Base-by-base conservation (phyloP, 164 flowering plant genomes). In the Chloranthus sessilifolius region DNA sequence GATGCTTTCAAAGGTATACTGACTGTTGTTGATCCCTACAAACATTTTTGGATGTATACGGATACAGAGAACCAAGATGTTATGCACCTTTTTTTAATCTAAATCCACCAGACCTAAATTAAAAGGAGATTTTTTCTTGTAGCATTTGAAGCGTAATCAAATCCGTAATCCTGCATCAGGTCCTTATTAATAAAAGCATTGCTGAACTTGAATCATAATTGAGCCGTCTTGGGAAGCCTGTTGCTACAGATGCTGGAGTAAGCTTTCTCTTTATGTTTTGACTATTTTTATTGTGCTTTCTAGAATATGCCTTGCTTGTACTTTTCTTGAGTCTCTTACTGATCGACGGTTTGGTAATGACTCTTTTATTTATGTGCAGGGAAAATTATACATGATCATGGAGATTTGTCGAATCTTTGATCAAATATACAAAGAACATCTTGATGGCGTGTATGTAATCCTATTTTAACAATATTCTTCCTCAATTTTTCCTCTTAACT, bases 161-260 rank as follows among this genome's bases (percentile, higher is more conserved):
- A 64, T 75, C 95, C 23, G 71, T 68, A 23, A 85, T 85, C 50
- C 95, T 89, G 11, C 79, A 88, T 51, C 95, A 85, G 65, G 76
- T 87, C 42, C 87, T 85, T 49, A 80, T 85, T 23, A 77, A 52
- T 57, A 80, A 79, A 64, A 82, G 85, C 21, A 69, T 82, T 31
- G 55, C 54, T 39, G 95, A 85, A 49, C 77, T 85, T 36, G 89
- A 85, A 66, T 14, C 78, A 48, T 89, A 85, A 50, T 58, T 82
- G 52, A 71, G 66, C 54, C 87, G 85, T 43, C 77, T 78, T 46
- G 89, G 95, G 59, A 85, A 80, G 77, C 87, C 89, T 37, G 58
- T 85, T 65, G 82, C 95, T 28, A 41, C 85, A 42, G 89, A 85
- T 73, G 81, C 87, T 21, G 95, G 95, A 47, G 95, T 85, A 79